Conservation (phyloP, 2,329 filamentous ascomycete species). For the Orbilia quercus region DNA sequence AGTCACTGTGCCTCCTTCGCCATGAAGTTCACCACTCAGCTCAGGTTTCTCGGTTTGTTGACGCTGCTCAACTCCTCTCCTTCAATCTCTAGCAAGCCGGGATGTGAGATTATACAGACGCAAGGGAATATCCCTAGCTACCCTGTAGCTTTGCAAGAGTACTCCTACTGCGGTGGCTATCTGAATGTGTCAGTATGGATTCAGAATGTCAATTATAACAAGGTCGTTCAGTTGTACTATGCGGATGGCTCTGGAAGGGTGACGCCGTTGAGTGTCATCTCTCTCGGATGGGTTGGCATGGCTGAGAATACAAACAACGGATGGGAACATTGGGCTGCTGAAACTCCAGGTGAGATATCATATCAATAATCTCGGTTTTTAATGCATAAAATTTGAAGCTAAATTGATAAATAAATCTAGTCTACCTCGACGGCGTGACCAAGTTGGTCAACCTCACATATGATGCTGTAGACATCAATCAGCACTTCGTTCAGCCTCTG, state of each 20-base stretch:
- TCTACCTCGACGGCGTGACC: constrained; percentile 42
- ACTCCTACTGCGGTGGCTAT: constrained; percentile 51
- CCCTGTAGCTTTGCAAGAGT: constrained; percentile 49
- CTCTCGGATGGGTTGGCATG: constrained; percentile 50
- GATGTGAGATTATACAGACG: constrained; percentile 35
- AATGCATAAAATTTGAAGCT: constrained; percentile 20
- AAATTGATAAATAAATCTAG: constrained; percentile 14
- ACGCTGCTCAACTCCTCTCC: constrained; percentile 31
- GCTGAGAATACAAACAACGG: constrained; percentile 46
- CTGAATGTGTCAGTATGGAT: constrained; percentile 49
- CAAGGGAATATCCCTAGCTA: constrained; percentile 40
- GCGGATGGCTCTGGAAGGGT: constrained; percentile 32
- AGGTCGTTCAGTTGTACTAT: constrained; percentile 52
- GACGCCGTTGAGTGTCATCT: constrained; percentile 41
- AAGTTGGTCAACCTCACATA: constrained; percentile 52
- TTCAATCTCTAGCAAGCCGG: constrained; percentile 16
- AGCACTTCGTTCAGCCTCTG: constrained; percentile 36
- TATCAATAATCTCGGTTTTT: not conserved
- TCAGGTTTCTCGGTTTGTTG: constrained; percentile 39
- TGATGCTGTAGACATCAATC: constrained; percentile 39
- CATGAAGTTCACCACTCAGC: constrained; percentile 48
- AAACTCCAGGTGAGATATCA: constrained; percentile 38
- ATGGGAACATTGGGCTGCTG: constrained; percentile 51
- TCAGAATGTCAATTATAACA: constrained; percentile 52
- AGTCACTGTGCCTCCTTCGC: constrained; percentile 36